Base-by-base conservation (phyloP, 225 moss, liverwort and hornwort species). In the Polytrichum commune region DNA sequence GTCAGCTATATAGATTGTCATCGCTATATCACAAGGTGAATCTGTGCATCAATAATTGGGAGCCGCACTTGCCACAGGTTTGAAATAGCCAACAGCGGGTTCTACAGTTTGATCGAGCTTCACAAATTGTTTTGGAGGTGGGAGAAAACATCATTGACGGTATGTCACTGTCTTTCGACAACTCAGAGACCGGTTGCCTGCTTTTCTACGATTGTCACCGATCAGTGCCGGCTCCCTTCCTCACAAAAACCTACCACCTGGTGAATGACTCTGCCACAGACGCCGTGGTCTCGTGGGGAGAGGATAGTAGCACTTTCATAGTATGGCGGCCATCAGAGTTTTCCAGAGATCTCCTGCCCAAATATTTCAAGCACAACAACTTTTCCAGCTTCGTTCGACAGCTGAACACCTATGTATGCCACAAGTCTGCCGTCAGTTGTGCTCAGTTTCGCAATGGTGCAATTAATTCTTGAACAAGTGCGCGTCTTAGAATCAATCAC, bases 311-410 rank as follows among this genome's bases (percentile, higher is more conserved):
- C n/a, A 84, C 86, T 29, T 89, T 89, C 69, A 73, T 89, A 30
- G 89, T 89, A 10, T 89, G 89, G 89, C 86, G 81, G 5, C 89
- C 89, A 26, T 79, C 84, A 19, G 86, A 86, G 81, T 89, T 89
- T 54, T 84, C 89, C 23, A 55, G 79, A 62, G 86, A 89, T 63
- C 81, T 89, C 68, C 75, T 89, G 58, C 89, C 89, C 62, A 86
- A 86, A 54, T 86, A 89, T 38, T 89, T 89, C 84, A 89, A 89
- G 79, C 89, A 89, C 3, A 89, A 84, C 86, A 89, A 84, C 65
- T 89, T 89, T 73, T 86, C 89, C 46, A 89, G 89, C 81, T 89
- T 89, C 63, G 86, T 89, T 19, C 84, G 89, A n/a, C 89, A 86
- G 69, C 86, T 89, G 7, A 86, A 86, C 63, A 84, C 86, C 27